These are phyloP conservation scores for Papiliotrema laurentii DNA, from an alignment of 1,284 basidiomycete species.

Conservation along the genomic window DNA sequence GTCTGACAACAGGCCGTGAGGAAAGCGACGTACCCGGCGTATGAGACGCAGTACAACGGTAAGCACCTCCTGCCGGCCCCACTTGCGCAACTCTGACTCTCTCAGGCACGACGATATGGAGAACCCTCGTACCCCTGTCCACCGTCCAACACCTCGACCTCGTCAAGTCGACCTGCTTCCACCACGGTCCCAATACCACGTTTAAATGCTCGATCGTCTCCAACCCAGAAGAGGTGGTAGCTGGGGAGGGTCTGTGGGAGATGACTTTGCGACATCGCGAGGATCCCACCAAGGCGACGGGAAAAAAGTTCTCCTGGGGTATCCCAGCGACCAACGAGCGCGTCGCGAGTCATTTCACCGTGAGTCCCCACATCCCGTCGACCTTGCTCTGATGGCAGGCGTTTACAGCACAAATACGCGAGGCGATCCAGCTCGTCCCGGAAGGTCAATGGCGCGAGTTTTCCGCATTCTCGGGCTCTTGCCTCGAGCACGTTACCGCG, in stretches of 20 bases:
- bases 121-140: conserved; percentile 8
- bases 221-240: conserved; percentile 1
- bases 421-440: conserved; percentile 4
- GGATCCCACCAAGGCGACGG: conserved; percentile 2
- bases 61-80: conserved; percentile 3
- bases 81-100: background rate
- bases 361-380: background rate
- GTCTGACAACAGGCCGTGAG: background rate
- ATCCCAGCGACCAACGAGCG: conserved; percentile 9
- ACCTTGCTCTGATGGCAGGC: background rate
- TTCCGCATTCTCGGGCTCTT: conserved; percentile 10
- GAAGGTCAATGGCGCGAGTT: conserved; percentile 12
- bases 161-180: conserved; percentile 7
- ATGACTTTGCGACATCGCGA: conserved; percentile 6
- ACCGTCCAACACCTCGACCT: conserved; percentile 5
- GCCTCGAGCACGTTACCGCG: conserved; percentile 2
- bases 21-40: background rate
- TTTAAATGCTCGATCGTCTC: conserved; percentile 6
- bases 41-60: background rate
- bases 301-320: conserved; percentile 12
- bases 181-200: conserved; percentile 1
- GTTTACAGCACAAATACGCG: conserved; percentile 1
- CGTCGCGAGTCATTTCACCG: conserved; percentile 8
- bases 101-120: conserved; percentile 14
- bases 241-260: conserved; percentile 12